Percentiles rank a stretch among this genome's conserved stretches.
Evolutionary conservation across 352 stramenopile genomes (phyloP).

Genomic region (Globisporangium middletonii): DNA sequence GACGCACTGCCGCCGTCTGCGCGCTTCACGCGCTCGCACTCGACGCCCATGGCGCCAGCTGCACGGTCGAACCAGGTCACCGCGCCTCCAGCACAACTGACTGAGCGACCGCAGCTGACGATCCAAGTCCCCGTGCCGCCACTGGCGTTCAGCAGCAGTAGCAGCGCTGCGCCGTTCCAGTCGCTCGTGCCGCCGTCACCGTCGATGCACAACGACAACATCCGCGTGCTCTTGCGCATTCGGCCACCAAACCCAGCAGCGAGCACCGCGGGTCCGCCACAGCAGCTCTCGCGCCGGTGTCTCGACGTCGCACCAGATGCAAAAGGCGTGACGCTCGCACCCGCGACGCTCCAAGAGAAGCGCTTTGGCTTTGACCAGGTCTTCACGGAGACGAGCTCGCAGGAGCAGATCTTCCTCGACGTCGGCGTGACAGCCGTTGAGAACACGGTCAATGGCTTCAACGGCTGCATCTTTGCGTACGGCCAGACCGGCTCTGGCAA

Average conservation of each 20-base stretch:
- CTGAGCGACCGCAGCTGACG: slow-evolving; percentile 12
- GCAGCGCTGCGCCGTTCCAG: slow-evolving; percentile 5
- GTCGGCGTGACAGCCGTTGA: slow-evolving; percentile 70
- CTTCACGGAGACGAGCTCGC: slow-evolving; percentile 56
- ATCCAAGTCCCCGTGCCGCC: slow-evolving; percentile 12
- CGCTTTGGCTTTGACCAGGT: slow-evolving; percentile 83
- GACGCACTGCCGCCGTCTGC: slow-evolving; percentile 4
- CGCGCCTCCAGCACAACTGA: not conserved
- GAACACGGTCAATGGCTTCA: slow-evolving; percentile 81
- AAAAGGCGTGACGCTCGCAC: slow-evolving; percentile 54
- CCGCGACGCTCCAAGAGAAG: slow-evolving; percentile 62
- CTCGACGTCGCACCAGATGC: slow-evolving; percentile 53
- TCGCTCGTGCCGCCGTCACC: slow-evolving; percentile 9
- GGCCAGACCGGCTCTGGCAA: slow-evolving; percentile 86
- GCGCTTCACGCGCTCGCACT: slow-evolving; percentile 16
- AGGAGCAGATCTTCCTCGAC: slow-evolving; percentile 80
- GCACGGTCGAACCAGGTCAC: slow-evolving; percentile 5
- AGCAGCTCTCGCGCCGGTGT: slow-evolving; percentile 26
- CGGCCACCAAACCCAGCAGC: slow-evolving; percentile 22
- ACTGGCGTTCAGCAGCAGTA: slow-evolving; percentile 1
- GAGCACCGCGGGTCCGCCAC: not conserved
- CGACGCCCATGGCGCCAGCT: slow-evolving; percentile 7
- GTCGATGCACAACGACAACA: slow-evolving; percentile 40
- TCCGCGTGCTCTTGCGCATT: slow-evolving; percentile 71
- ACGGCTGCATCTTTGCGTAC: slow-evolving; percentile 89